These are phyloP conservation scores for Kodamaea arcana DNA, from an alignment of 1,139 yeast species.

Conservation along the genomic window DNA sequence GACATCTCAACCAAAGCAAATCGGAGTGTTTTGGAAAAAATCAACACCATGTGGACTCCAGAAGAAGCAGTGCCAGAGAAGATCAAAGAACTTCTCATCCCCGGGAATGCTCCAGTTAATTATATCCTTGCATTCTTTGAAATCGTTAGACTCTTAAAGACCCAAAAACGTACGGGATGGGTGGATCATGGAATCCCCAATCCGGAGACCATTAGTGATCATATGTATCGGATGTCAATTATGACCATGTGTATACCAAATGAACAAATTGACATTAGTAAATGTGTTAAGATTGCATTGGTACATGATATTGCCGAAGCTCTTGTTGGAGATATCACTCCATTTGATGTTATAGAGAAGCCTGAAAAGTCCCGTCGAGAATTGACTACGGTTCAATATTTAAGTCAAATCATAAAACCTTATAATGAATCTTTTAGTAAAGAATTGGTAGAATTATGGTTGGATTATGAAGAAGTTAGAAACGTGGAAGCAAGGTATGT, in stretches of 20 bases:
- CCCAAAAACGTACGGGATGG: constrained; percentile 94
- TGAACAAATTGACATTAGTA: constrained; percentile 26
- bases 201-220: constrained; percentile 83
- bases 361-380: constrained; percentile 78
- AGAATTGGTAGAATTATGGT: constrained; percentile 74
- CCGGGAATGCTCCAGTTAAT: constrained; percentile 25
- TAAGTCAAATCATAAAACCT: constrained; percentile 57
- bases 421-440: constrained; percentile 61
- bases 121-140: constrained; percentile 71
- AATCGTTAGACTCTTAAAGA: constrained; percentile 68
- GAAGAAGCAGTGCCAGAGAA: constrained; percentile 53
- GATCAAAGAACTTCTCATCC: constrained; percentile 38
- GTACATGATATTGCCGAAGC: constrained; percentile 95
- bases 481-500: constrained; percentile 83
- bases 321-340: constrained; percentile 92
- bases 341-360: constrained; percentile 69
- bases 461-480: constrained; percentile 84
- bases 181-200: constrained; percentile 63
- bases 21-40: too few species aligned
- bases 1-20: too few species aligned
- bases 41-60: constrained; percentile 51
- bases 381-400: constrained; percentile 63
- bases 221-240: constrained; percentile 94
- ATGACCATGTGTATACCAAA: constrained; percentile 69
- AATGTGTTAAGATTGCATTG: constrained; percentile 81